A percentile compares a stretch with the other conserved stretches of the same genome.
Evolutionary conservation across 106 monocot species (phyloP).

Genomic region (Chionographis japonica): DNA sequence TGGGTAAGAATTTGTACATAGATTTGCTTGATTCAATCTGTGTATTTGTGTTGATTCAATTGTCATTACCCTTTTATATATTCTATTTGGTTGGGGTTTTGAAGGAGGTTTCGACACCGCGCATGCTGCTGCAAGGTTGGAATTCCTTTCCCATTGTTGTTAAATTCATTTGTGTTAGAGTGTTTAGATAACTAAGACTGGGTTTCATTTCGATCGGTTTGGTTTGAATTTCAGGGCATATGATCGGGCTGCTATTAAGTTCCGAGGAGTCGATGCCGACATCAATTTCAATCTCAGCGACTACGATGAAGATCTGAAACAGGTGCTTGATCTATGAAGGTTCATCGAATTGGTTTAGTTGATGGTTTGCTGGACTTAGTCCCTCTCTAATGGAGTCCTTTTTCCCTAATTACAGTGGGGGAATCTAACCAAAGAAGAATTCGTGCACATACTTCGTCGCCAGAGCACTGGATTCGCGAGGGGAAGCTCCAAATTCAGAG

Average conservation of each 20-base stretch:
- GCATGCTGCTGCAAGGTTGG: constrained; percentile 42
- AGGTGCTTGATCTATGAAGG: constrained; percentile 6
- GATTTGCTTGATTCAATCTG: not conserved
- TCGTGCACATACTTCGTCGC: constrained; percentile 44
- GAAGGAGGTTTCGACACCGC: constrained; percentile 46
- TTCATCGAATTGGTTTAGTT: not conserved
- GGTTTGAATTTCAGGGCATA: constrained; percentile 21
- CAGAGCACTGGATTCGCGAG: constrained; percentile 54
- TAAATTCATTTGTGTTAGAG: too few species aligned
- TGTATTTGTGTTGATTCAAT: not conserved
- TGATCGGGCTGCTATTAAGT: constrained; percentile 42
- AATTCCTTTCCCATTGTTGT: not conserved
- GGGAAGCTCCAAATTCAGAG: constrained; percentile 50
- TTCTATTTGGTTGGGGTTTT: not conserved
- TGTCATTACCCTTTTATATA: not conserved
- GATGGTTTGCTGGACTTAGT: not conserved
- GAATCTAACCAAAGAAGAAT: constrained; percentile 42
- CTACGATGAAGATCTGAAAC: constrained; percentile 41
- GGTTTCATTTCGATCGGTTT: not conserved
- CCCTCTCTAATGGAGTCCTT: too few species aligned
- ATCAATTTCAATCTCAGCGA: constrained; percentile 39
- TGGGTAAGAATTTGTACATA: constrained; percentile 24
- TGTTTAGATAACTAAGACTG: not conserved
- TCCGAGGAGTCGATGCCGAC: constrained; percentile 35
- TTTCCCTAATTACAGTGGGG: constrained; percentile 10